Percentiles rank a stretch among this genome's conserved stretches.
Evolutionary conservation across 768 basidiomycete species (phyloP).

Genomic region (Suillus subluteus): DNA sequence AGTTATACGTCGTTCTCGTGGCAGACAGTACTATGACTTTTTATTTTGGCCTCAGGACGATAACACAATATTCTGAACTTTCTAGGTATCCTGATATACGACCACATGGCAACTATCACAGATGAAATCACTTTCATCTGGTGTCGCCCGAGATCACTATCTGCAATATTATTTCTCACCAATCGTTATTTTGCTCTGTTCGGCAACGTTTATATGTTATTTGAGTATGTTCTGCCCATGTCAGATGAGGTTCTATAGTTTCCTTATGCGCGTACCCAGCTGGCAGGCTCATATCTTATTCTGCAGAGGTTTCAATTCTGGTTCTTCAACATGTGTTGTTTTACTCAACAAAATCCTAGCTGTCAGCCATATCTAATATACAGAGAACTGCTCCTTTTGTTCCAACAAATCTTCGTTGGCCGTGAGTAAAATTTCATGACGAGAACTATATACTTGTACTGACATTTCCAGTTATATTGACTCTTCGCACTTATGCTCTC

Average conservation of each 20-base stretch:
- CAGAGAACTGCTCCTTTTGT: conserved; percentile 45
- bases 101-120: conserved; percentile 32
- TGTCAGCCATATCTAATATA: conserved; percentile 42
- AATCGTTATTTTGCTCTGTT: conserved; percentile 54
- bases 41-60: neutral
- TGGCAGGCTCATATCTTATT: neutral
- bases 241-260: neutral
- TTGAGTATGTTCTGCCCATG: conserved; percentile 29
- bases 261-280: neutral
- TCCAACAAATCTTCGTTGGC: conserved; percentile 50
- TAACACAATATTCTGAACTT: neutral
- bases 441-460: neutral
- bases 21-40: conserved; percentile 9
- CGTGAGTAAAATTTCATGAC: conserved; percentile 35
- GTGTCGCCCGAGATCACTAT: conserved; percentile 41
- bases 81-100: conserved; percentile 34
- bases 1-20: neutral
- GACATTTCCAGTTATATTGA: conserved; percentile 42
- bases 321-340: neutral
- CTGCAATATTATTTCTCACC: conserved; percentile 49
- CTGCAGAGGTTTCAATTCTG: conserved; percentile 11
- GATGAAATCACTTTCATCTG: conserved; percentile 50
- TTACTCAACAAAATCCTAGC: conserved; percentile 27
- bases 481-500: conserved; percentile 55
- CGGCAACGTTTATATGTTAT: conserved; percentile 38